A percentile compares a stretch with the other conserved stretches of the same genome.
These are phyloP conservation scores for Hondaea fermentalgiana DNA, from an alignment of 108 stramenopile species.

Conservation along the genomic window DNA sequence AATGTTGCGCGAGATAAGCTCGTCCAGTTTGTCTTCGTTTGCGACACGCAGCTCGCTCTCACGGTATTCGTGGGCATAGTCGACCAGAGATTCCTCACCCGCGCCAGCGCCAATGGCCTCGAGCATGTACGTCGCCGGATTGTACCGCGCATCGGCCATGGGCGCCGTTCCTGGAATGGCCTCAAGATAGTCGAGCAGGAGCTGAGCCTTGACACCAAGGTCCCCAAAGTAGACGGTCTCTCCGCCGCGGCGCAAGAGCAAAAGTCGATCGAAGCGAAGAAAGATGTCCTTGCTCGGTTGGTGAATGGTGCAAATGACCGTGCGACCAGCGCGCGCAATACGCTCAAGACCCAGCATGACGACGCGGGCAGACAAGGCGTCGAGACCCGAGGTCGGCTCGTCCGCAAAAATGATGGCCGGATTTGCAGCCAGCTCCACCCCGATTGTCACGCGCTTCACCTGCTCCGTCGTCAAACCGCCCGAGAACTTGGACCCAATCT, in stretches of 20 bases:
- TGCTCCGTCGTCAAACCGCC: slow-evolving; percentile 64
- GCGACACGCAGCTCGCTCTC: neutral
- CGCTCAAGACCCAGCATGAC: slow-evolving; percentile 23
- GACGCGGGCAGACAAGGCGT: slow-evolving; percentile 58
- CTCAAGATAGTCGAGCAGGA: slow-evolving; percentile 58
- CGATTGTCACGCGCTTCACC: slow-evolving; percentile 60
- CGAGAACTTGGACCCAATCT: neutral
- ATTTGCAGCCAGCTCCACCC: slow-evolving; percentile 63
- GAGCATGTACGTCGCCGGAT: slow-evolving; percentile 78
- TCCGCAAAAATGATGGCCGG: slow-evolving; percentile 69
- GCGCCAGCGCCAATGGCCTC: slow-evolving; percentile 54
- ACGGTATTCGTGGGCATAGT: slow-evolving; percentile 29
- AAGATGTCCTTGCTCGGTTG: slow-evolving; percentile 34
- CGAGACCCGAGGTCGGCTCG: slow-evolving; percentile 72
- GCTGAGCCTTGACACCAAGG: slow-evolving; percentile 49
- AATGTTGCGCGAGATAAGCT: neutral
- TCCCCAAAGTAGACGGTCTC: slow-evolving; percentile 40
- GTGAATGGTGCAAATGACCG: slow-evolving; percentile 45
- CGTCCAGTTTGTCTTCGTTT: neutral
- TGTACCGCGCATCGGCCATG: slow-evolving; percentile 40
- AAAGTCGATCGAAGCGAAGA: slow-evolving; percentile 23
- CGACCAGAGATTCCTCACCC: neutral
- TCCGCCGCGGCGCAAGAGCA: slow-evolving; percentile 46
- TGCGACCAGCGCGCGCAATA: neutral
- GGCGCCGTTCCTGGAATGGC: neutral